Percentiles rank a stretch among this genome's conserved stretches.
Conservation (phyloP, 1,284 basidiomycete genomes). For the Volvariella surrecta region DNA sequence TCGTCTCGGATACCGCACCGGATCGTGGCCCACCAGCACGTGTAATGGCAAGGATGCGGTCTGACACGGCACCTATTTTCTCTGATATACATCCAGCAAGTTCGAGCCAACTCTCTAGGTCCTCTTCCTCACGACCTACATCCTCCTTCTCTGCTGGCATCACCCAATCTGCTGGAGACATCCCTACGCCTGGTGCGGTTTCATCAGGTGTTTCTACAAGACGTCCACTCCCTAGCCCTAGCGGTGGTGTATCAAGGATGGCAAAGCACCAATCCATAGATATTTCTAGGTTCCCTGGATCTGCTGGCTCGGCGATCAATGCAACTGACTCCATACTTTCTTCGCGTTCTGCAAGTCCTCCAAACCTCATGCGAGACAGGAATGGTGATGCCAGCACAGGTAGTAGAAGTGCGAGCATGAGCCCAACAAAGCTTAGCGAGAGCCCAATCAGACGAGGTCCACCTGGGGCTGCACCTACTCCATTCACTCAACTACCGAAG, state of each 20-base stretch:
- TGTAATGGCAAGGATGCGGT: neutral
- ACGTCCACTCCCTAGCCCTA: neutral
- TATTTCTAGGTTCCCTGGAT: too few relatives aligned
- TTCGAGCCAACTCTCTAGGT: neutral
- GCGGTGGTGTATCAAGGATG: neutral
- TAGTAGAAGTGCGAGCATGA: neutral
- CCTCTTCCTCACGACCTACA: neutral
- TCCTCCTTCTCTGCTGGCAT: neutral
- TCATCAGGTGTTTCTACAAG: neutral
- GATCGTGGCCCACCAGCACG: conserved; percentile 1
- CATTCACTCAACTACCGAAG: neutral
- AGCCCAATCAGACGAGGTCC: neutral
- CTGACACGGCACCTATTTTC: neutral
- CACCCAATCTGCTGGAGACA: neutral
- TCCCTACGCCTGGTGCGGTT: neutral
- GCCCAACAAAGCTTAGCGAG: neutral
- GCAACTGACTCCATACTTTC: neutral
- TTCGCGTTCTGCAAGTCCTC: neutral
- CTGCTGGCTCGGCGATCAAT: neutral
- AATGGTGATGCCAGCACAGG: neutral
- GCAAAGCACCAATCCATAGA: neutral
- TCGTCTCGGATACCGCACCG: neutral
- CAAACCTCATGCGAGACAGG: neutral
- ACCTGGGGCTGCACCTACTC: neutral
- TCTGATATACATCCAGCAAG: neutral